Base-by-base conservation (phyloP, 768 basidiomycete genomes). In the Mycena floridula region DNA sequence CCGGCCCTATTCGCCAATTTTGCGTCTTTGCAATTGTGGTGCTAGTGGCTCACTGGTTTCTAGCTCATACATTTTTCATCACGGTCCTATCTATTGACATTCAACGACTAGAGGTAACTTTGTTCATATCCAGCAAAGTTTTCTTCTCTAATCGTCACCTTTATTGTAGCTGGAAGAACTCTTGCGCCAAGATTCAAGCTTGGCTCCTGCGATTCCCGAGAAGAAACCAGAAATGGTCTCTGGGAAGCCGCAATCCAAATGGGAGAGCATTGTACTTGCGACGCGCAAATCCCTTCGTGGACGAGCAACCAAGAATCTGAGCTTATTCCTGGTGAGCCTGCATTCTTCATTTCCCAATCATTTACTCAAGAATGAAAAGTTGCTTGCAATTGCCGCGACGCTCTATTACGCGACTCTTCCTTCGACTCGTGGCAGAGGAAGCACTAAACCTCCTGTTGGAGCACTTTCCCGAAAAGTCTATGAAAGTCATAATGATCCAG, bases 1-100 rank as follows among this genome's bases (percentile, higher is more conserved):
- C 73, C 13, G 86, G 89, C 32, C 85, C 89, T 1, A 89, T 94
- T 26, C 79, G 88, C 28, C 91, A 97, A 55, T 95, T 97, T 58
- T 95, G 93, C 61, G 74, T 82, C 3, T 97, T 98, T 59, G 91
- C 92, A 0, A 83, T 92, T 36, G 91, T 97, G 20, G 91, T 97
- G 9, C 74, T 97, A 18, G 86, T 97, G 24, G 93, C 92, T 13
- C 94, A 98, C 60, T 98, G 92, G 92, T 95, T 94, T 67, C 74
- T 98, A 48, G 85, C 95, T 13, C 90, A 96, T 57, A 96, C 92
- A 0, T 95, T 97, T 67, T 97, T 95, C 65, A 72, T 94, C 51
- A 88, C 94, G 6, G 92, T 96, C 22, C 68, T 99, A 20, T 92
- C 91, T 0, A 96, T 99, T 53, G 95, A 99, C 67, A 82, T 97